Evolutionary conservation across 208 protist genomes (phyloP), one percentile per base, ranked within the genome.

Genomic region (Acanthamoeba royreba): DNA sequence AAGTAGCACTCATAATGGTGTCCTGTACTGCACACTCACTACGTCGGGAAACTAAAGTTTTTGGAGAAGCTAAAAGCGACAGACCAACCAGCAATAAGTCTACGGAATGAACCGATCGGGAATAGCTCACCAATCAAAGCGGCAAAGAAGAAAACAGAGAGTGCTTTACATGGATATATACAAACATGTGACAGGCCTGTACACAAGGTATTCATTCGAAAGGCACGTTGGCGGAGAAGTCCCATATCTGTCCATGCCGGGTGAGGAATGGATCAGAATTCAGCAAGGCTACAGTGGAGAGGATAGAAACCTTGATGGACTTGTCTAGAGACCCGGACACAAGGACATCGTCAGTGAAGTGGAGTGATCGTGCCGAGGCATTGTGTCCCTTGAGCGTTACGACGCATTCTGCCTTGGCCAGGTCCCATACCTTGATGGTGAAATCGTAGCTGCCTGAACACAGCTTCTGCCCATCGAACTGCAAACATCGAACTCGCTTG

Each of bases 361-460:
- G 81, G 49, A 89, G 81, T 17, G 49, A 89, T 89, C 81, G 81
- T 17, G 81, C 81, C 9, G 81, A 89, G 81, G 81, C 81, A 52
- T 66, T 89, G 49, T 89, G 81, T 17, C 81, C 81, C 53, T 25
- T 61, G 4, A 89, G 81, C 19, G 81, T 89, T 33, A 58, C 53
- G 22, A 89, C 33, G 17, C 31, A 35, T 1, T 25, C 53, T 55
- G 28, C 35, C n/a, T 40, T 17, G 22, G n/a, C 33, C 46, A 58
- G 19, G 31, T 89, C 81, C 81, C 81, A 89, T 35, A 89, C 81
- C 81, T 89, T 89, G 46, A 89, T 47, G n/a, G 81, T 89, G 53
- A 89, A 89, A 33, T 89, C 81, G 49, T 89, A 89, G 53, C 81
- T 89, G 11, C 81, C 81, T 2, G 49, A 35, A 19, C 81, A 89